Conservation (phyloP, 1,139 yeast genomes). For the Kurtzmaniella quercitrusa region DNA sequence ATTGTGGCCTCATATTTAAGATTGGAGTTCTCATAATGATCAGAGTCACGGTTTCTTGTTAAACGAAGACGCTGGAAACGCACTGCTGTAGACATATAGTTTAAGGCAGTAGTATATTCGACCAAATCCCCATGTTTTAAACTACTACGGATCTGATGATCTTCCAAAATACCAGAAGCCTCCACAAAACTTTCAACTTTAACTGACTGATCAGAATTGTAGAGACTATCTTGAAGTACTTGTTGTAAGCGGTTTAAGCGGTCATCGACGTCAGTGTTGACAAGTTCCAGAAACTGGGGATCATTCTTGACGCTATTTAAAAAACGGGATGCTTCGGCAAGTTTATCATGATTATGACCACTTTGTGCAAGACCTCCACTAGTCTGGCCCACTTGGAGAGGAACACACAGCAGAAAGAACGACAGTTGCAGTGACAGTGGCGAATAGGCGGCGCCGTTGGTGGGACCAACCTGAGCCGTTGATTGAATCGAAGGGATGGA, state of each 20-base stretch:
- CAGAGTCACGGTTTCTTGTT: constrained; percentile 37
- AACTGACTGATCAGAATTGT: constrained; percentile 23
- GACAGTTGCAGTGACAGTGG: not conserved
- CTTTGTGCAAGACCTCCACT: not conserved
- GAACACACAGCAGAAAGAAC: not conserved
- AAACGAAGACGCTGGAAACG: constrained; percentile 31
- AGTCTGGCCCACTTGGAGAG: not conserved
- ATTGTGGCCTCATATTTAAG: constrained; percentile 29
- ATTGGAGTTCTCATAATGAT: constrained; percentile 25
- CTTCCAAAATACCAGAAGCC: constrained; percentile 22
- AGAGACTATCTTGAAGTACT: constrained; percentile 16
- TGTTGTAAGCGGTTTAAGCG: constrained; percentile 8
- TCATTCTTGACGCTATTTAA: constrained; percentile 19
- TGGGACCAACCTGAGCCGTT: not conserved
- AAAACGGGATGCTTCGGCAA: constrained; percentile 7
- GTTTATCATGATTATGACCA: not conserved
- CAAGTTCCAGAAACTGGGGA: constrained; percentile 19
- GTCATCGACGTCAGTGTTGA: constrained; percentile 15
- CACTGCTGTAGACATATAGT: constrained; percentile 25
- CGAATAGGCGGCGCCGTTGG: not conserved
- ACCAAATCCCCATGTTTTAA: constrained; percentile 25
- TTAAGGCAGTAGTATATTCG: constrained; percentile 24
- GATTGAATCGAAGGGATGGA: not conserved
- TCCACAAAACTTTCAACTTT: not conserved
- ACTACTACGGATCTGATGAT: constrained; percentile 21